Conservation (phyloP, 495 filamentous ascomycete species). For the Pseudomonodictys pantanalensis region DNA sequence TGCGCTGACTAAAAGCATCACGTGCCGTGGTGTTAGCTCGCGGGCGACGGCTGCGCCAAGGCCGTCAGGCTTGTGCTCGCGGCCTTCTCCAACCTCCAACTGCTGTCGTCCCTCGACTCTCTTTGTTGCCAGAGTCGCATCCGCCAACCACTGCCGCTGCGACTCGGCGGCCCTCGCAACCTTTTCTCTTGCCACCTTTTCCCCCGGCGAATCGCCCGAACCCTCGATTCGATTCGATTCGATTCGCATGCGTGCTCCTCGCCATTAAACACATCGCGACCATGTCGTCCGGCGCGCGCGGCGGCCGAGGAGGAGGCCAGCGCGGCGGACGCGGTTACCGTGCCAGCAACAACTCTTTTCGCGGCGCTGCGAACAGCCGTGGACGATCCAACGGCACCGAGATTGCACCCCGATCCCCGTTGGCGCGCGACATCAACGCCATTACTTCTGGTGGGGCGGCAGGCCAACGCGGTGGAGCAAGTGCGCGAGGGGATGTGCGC, state of each 20-base stretch:
- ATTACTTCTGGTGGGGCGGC: background rate
- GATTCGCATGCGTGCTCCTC: background rate
- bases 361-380: background rate
- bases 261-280: background rate
- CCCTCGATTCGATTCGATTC: background rate
- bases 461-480: background rate
- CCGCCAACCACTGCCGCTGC: too few species aligned
- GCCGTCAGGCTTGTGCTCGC: too few species aligned
- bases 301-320: background rate
- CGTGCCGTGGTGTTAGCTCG: too few species aligned
- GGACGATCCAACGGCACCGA: background rate
- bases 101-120: too few species aligned
- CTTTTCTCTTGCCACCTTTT: too few species aligned
- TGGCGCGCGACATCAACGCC: background rate
- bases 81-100: too few species aligned
- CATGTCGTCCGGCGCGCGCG: conserved; percentile 12
- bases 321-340: background rate
- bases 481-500: background rate
- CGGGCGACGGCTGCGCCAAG: too few species aligned
- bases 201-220: too few species aligned
- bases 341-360: background rate
- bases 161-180: too few species aligned
- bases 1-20: too few species aligned
- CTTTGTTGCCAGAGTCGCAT: too few species aligned
- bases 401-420: too few species aligned